Conservation (phyloP, 192 early-diverging fungal genomes). For the Coemansia sp. region DNA sequence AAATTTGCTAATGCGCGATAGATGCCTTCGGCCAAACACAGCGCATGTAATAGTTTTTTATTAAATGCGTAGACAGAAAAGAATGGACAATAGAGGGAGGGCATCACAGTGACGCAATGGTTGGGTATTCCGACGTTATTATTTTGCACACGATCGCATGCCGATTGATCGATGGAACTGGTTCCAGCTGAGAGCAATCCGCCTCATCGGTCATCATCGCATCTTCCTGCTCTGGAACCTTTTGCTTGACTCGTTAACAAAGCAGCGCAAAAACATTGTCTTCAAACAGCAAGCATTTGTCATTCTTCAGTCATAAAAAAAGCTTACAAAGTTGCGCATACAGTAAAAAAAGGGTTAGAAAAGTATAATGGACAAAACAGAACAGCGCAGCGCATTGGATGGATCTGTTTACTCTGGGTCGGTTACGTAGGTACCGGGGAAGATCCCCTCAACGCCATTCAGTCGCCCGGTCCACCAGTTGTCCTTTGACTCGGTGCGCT, state of each 20-base stretch:
- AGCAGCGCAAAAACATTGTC: too few relatives aligned
- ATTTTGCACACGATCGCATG: too few relatives aligned
- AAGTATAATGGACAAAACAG: neutral
- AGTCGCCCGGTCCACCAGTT: constrained; percentile 85
- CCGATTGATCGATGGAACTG: too few relatives aligned
- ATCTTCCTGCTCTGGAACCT: too few relatives aligned
- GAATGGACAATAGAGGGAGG: neutral
- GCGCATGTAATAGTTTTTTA: neutral
- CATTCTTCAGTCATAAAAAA: too few relatives aligned
- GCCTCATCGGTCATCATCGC: too few relatives aligned
- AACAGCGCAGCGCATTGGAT: neutral
- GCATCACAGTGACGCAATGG: neutral
- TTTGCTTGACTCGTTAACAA: too few relatives aligned
- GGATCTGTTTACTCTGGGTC: constrained; percentile 27
- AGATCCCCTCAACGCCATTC: constrained; percentile 63
- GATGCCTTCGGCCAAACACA: neutral
- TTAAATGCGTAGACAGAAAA: neutral
- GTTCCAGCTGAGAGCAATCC: too few relatives aligned
- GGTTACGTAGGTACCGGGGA: constrained; percentile 65
- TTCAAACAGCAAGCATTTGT: too few relatives aligned
- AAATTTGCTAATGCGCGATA: neutral
- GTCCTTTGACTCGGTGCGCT: constrained; percentile 59
- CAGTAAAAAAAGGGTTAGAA: neutral
- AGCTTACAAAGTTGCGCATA: neutral
- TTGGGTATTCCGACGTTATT: too few relatives aligned